These are phyloP conservation scores for Neurospora sublineolata DNA, from an alignment of 495 filamentous ascomycete genomes.

Conservation along the genomic window DNA sequence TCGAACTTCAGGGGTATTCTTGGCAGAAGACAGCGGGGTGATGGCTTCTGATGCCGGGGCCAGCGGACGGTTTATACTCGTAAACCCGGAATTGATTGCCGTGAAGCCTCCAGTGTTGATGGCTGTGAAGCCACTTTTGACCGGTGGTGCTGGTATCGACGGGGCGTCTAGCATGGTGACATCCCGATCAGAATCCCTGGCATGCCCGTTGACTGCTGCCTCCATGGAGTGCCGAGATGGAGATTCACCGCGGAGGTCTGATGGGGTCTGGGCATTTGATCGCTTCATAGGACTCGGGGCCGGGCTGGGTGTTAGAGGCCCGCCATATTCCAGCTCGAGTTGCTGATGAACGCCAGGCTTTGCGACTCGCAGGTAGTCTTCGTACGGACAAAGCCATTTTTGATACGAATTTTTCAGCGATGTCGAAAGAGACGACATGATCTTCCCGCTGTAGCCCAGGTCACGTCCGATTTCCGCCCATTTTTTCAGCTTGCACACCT, in stretches of 20 bases:
- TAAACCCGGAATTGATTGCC: slow-evolving; percentile 55
- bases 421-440: slow-evolving; percentile 99
- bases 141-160: slow-evolving; percentile 28
- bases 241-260: slow-evolving; percentile 52
- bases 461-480: slow-evolving; percentile 98
- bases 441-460: slow-evolving; percentile 96
- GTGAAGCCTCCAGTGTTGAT: slow-evolving; percentile 44
- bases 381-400: slow-evolving; percentile 90
- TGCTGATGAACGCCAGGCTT: slow-evolving; percentile 97
- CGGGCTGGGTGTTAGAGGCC: slow-evolving; percentile 87
- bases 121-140: slow-evolving; percentile 61
- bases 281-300: slow-evolving; percentile 77
- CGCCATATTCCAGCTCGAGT: slow-evolving; percentile 85
- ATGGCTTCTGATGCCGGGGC: slow-evolving; percentile 23
- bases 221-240: slow-evolving; percentile 60
- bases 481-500: slow-evolving; percentile 94
- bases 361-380: slow-evolving; percentile 83
- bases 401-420: slow-evolving; percentile 98
- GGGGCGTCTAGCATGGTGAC: slow-evolving; percentile 46
- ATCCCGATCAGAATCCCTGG: slow-evolving; percentile 32
- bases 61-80: slow-evolving; percentile 52
- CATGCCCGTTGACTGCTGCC: slow-evolving; percentile 47
- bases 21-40: slow-evolving; percentile 42
- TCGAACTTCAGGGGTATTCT: slow-evolving; percentile 49
- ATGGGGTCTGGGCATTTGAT: slow-evolving; percentile 56